Conservation (phyloP, 495 filamentous ascomycete species). For the Aspergillus bertholletiae region DNA sequence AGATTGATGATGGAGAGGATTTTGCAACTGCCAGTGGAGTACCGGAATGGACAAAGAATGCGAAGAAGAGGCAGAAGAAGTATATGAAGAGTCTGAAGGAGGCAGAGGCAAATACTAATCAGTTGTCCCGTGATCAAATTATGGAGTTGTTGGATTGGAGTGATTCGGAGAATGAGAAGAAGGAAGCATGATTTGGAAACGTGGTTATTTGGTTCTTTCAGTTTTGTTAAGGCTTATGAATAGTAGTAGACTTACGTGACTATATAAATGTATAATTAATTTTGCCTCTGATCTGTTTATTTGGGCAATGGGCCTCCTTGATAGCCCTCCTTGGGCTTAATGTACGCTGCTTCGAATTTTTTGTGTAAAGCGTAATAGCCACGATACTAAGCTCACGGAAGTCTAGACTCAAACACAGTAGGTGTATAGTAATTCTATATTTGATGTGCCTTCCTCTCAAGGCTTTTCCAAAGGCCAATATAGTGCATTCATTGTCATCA, state of each 20-base stretch:
- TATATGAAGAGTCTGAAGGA: slow-evolving; percentile 52
- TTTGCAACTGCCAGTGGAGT: slow-evolving; percentile 43
- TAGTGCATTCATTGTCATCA: background rate
- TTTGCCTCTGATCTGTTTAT: background rate
- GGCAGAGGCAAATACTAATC: slow-evolving; percentile 41
- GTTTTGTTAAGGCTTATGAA: background rate
- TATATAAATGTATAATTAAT: background rate
- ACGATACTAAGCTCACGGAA: too few species aligned
- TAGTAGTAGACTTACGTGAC: background rate
- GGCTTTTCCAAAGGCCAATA: background rate
- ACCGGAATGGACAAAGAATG: slow-evolving; percentile 49
- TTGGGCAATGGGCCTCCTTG: too few species aligned
- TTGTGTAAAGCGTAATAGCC: too few species aligned
- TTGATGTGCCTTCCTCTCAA: too few species aligned
- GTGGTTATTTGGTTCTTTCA: background rate
- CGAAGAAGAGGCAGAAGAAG: slow-evolving; percentile 60
- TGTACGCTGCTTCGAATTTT: too few species aligned
- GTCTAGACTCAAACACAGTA: too few species aligned
- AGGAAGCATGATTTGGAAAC: slow-evolving; percentile 6
- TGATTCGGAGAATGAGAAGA: slow-evolving; percentile 35
- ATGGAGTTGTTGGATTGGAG: slow-evolving; percentile 65
- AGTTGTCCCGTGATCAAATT: slow-evolving; percentile 52
- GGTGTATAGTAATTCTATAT: too few species aligned
- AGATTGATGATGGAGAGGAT: slow-evolving; percentile 61
- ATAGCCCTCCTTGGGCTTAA: too few species aligned